phyloP scores from a whole-genome alignment of 129 eudicot species.

The Heracleum sosnowskyi region DNA sequence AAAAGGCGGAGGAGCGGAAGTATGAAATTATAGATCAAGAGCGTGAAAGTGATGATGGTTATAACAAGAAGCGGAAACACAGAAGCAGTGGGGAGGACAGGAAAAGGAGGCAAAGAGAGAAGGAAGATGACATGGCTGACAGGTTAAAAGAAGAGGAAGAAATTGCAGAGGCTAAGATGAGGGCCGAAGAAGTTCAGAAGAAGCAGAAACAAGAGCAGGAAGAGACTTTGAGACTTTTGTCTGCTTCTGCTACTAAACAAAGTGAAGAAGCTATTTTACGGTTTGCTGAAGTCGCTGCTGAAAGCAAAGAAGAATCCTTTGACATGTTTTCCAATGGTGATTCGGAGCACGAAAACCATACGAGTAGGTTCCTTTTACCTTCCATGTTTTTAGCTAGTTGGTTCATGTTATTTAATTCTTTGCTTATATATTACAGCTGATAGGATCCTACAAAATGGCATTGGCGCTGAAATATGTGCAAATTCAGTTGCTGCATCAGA shows the following conservation, averaged over 20 bases:
- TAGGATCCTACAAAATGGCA: slow-evolving; percentile 48
- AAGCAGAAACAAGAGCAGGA: slow-evolving; percentile 57
- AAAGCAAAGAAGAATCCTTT: slow-evolving; percentile 28
- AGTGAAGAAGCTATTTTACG: slow-evolving; percentile 27
- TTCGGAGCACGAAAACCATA: slow-evolving; percentile 28
- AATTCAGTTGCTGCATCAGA: slow-evolving; percentile 33
- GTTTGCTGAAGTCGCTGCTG: slow-evolving; percentile 29
- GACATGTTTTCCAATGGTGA: slow-evolving; percentile 37
- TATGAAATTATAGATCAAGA: slow-evolving; percentile 71
- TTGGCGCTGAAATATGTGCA: slow-evolving; percentile 31
- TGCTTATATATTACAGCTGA: slow-evolving; percentile 39
- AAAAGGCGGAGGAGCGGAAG: slow-evolving; percentile 74
- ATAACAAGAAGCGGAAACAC: slow-evolving; percentile 67
- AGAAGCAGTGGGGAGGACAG: slow-evolving; percentile 76
- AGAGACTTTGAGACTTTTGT: slow-evolving; percentile 32
- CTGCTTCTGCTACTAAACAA: slow-evolving; percentile 43
- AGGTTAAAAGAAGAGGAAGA: slow-evolving; percentile 84
- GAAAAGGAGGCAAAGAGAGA: slow-evolving; percentile 77
- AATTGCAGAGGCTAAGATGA: slow-evolving; percentile 66
- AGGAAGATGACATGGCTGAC: slow-evolving; percentile 83
- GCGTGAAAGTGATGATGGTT: slow-evolving; percentile 64
- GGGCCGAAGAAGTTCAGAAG: slow-evolving; percentile 56
- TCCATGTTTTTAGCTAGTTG: background rate
- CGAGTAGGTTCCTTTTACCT: slow-evolving; percentile 21
- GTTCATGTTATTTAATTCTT: background rate